phyloP scores from a whole-genome alignment of 805 yeast species.

The Phaffomyces opuntiae region DNA sequence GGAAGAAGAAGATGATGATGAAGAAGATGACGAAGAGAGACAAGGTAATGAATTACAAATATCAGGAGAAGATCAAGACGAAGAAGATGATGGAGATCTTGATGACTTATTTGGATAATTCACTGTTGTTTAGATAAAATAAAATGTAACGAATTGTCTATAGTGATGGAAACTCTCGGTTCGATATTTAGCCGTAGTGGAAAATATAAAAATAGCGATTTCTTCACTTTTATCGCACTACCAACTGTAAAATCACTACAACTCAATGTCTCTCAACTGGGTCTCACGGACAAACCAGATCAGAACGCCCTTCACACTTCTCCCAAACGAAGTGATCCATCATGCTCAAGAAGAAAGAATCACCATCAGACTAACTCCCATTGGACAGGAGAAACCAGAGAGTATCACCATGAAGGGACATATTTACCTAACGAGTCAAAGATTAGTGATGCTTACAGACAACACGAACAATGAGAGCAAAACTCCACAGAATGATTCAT shows the following conservation, averaged over 20 bases:
- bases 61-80: constrained; percentile 10
- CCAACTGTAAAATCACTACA: no score
- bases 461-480: not conserved
- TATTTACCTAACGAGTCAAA: constrained; percentile 33
- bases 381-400: constrained; percentile 19
- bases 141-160: no score
- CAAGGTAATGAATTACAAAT: constrained; percentile 21
- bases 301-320: constrained; percentile 19
- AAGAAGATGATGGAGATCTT: constrained; percentile 25
- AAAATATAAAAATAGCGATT: not conserved
- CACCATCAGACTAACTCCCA: constrained; percentile 11
- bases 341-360: constrained; percentile 14
- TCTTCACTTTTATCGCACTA: no score
- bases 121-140: no score
- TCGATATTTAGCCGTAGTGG: no score
- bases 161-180: no score
- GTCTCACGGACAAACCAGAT: constrained; percentile 14
- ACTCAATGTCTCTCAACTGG: constrained; percentile 26
- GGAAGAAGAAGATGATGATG: constrained; percentile 28
- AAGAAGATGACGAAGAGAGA: constrained; percentile 26
- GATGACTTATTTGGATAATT: constrained; percentile 24
- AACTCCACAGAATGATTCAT: constrained; percentile 22
- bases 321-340: constrained; percentile 20
- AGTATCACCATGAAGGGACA: constrained; percentile 26
- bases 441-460: constrained; percentile 31